phyloP scores from a whole-genome alignment of 495 filamentous ascomycete genomes.

The Cercophora scortea region DNA sequence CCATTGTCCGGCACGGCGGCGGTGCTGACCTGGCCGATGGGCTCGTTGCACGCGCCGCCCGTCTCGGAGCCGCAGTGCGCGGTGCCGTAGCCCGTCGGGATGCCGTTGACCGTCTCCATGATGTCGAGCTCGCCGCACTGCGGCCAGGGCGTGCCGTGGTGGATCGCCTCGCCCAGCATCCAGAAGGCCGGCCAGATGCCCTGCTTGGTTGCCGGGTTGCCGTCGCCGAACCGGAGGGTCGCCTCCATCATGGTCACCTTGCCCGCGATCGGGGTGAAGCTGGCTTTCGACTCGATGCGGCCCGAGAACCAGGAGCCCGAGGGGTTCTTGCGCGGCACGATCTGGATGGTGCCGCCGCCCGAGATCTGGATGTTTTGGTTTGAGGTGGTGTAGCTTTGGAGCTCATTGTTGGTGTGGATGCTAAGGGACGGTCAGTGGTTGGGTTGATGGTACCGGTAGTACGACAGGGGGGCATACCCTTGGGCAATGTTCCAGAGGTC shows the following conservation, averaged over 20 bases:
- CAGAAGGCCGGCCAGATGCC: conserved; percentile 50
- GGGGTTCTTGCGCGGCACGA: conserved; percentile 32
- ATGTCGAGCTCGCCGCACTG: conserved; percentile 45
- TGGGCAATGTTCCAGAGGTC: conserved; percentile 32
- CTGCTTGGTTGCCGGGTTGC: conserved; percentile 24
- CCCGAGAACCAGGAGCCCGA: conserved; percentile 41
- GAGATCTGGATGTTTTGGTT: conserved; percentile 39
- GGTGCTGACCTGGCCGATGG: conserved; percentile 22
- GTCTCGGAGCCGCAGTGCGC: conserved; percentile 35
- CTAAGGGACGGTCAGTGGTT: conserved; percentile 7
- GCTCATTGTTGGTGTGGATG: conserved; percentile 36
- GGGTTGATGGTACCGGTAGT: background rate
- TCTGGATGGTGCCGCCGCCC: conserved; percentile 37
- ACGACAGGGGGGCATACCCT: conserved; percentile 9
- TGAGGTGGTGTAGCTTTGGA: conserved; percentile 33
- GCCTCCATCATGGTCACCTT: conserved; percentile 33
- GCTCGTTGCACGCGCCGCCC: conserved; percentile 42
- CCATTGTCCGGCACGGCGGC: conserved; percentile 25
- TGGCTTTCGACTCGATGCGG: conserved; percentile 35
- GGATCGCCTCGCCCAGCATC: conserved; percentile 42
- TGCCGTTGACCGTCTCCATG: conserved; percentile 44
- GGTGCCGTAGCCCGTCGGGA: conserved; percentile 36
- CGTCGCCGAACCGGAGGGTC: conserved; percentile 33
- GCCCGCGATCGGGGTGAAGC: conserved; percentile 35
- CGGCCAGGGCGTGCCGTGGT: conserved; percentile 42